Evolutionary conservation across 192 early-diverging fungal genomes (phyloP), one percentile per base, ranked within the genome.

Genomic region (Nowakowskiella sp.): DNA sequence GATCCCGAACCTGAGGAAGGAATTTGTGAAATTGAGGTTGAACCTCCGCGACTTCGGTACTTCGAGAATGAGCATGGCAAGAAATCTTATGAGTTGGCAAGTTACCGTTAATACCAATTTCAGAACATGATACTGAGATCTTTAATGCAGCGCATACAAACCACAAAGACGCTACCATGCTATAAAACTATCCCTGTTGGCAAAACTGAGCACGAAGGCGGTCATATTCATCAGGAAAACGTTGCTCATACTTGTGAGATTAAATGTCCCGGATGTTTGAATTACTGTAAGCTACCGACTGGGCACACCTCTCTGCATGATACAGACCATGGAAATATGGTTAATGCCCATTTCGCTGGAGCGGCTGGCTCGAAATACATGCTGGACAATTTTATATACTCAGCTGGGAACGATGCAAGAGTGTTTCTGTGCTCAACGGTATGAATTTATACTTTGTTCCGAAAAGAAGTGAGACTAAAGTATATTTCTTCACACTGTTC

Each of bases 251-350:
- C 32, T 30, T 67, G 66, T 36, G 22, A 70, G 44, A 5, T 27
- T 30, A 58, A 3, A 21, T 67, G 66, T 5, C 66, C 66, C 9
- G 19, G 29, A n/a, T 61, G 62, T 42, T 21, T 42, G 16, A 61
- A 57, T 36, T 43, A 63, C 43, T 67, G 65, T 19, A 60, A 50
- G 4, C 32, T 61, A 6, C 58, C 58, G 19, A 61, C 51, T 9
- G 49, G 48, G 26, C 66, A 69, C 23, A 31, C 39, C 13, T 34
- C 36, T 43, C 27, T 26, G 6, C 67, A 71, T 31, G 42, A 68
- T 28, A 68, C 62, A 4, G 48, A 51, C 31, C 58, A 66, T 28
- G 66, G 66, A 53, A 71, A 70, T 42, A 67, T 67, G 66, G 28
- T 33, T 8, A 31, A 65, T 24, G 69, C 66, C 22, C 44, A 42